Percentiles rank a stretch among this genome's conserved stretches.
phyloP scores from a whole-genome alignment of 225 moss, liverwort and hornwort species.

The Physcomitrium patens region DNA sequence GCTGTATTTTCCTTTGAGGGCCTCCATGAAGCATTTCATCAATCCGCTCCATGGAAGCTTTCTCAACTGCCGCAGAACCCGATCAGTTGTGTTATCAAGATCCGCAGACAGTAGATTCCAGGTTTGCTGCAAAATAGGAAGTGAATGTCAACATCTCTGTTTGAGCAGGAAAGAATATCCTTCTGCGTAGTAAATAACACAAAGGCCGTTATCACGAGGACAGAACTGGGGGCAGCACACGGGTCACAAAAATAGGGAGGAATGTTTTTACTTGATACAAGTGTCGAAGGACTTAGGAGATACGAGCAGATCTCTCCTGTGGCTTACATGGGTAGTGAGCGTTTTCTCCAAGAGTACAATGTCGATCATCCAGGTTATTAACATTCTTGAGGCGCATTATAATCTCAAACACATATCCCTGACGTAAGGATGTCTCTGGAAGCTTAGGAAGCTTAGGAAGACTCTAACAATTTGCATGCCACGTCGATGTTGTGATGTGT shows the following conservation, averaged over 20 bases:
- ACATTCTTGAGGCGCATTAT: conserved; percentile 98
- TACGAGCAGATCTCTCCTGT: conserved; percentile 92
- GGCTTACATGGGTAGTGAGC: conserved; percentile 99
- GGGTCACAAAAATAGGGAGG: conserved; percentile 20
- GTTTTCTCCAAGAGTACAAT: conserved; percentile 96
- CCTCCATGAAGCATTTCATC: conserved; percentile 97
- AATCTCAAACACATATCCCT: conserved; percentile 98
- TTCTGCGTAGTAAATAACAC: conserved; percentile 22
- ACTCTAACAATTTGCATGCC: too few relatives aligned
- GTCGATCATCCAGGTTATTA: conserved; percentile 97
- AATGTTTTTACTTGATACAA: conserved; percentile 70
- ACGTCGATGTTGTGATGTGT: conserved; percentile 99
- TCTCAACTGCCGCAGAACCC: conserved; percentile 89
- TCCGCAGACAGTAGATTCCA: conserved; percentile 93
- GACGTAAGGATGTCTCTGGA: conserved; percentile 86
- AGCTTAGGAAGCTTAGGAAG: too few relatives aligned
- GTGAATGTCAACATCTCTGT: conserved; percentile 12
- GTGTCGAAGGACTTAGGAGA: conserved; percentile 89
- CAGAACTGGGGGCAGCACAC: conserved; percentile 16
- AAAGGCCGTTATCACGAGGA: not conserved
- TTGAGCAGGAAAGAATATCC: not conserved
- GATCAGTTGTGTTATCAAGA: conserved; percentile 94
- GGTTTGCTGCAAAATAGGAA: conserved; percentile 70
- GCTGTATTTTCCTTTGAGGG: conserved; percentile 95
- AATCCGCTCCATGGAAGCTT: conserved; percentile 96